Evolutionary conservation across 768 basidiomycete genomes (phyloP), one percentile per base, ranked within the genome.

Genomic region (Daedaleopsis nitida): DNA sequence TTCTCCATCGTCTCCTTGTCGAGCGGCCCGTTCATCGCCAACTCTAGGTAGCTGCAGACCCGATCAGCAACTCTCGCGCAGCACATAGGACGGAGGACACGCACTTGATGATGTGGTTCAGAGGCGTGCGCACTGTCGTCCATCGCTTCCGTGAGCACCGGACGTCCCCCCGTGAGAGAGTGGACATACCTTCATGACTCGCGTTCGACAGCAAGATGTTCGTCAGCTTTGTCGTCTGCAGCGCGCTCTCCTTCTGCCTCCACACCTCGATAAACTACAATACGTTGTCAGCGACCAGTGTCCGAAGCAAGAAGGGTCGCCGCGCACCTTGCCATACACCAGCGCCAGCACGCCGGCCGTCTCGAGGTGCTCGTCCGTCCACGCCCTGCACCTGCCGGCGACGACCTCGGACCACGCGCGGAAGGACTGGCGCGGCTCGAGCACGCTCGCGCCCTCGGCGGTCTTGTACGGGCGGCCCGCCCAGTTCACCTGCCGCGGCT

Each of bases 261-360:
- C 91, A 93, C 8, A 92, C 91, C 68, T 89, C 88, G 63, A 92
- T 92, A 77, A 92, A 92, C 84, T 88, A 59, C 16, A n/a, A n/a
- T 7, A 32, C 27, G 27, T 32, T 7, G 27, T 32, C 27, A 32
- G n/a, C n/a, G 27, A 32, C 3, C 27, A 7, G 27, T 32, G 27
- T 7, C 4, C 27, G 7, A 7, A 32, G 27, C 4, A 32, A 3
- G 27, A 32, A 32, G 27, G 27, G 7, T 7, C 27, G 27, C 27
- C 27, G 34, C 48, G 23, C 52, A 84, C 85, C 79, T 88, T 88
- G 43, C 88, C 87, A 67, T 92, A 93, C 7, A 93, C 88, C 23
- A 93, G 73, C 7, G 89, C 86, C 16, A 93, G 74, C 12, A 93
- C 89, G 39, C 87, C 86, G 1, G 89, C 91, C 1, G 90, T 92